Base-by-base conservation (phyloP, 2,329 filamentous ascomycete genomes). In the Xylaria sp. region DNA sequence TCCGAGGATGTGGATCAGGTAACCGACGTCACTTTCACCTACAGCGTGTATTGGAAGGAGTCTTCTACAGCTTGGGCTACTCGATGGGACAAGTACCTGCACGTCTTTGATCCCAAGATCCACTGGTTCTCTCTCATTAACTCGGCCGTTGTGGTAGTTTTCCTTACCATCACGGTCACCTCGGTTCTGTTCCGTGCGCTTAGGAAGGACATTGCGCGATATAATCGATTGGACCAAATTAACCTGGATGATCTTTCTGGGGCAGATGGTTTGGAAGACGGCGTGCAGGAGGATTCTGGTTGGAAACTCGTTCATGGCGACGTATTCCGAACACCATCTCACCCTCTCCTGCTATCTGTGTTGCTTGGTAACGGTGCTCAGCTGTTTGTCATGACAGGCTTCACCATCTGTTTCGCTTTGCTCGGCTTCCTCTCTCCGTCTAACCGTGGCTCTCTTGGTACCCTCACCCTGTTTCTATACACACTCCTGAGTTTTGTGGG, bases 101-200 rank as follows among this genome's bases (percentile, higher is more conserved):
- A 98, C 78, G 95, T 99, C 36, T 97, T 94, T 78, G 94, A 98
- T 80, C 94, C 96, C 62, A 97, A 96, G 85, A 98, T 99, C 75
- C 96, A 99, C 81, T 99, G 96, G 96, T 97, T 98, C 84, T 98
- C 94, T 68, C 89, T 99, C 59, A 92, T 98, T 82, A 97, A 97
- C 82, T 98, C 94, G 43, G 93, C 96, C 59, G 90, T 98, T 54
- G 97, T 99, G 71, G 94, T 99, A 60, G 87, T 97, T 58, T 96
- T 98, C 81, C 86, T 98, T 49, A 91, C 95, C 43, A 89, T 94
- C 55, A 97, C 96, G 75, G 96, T 99, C 72, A 91, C 92, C 81
- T 97, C 94, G n/a, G 93, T 98, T 56, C 86, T 99, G 18, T 85
- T 97, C 65, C 89, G 95, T 63, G 94, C 95, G 1, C 84, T 99